These are phyloP conservation scores for Cyclotella atomus DNA, from an alignment of 108 stramenopile genomes.

Conservation along the genomic window DNA sequence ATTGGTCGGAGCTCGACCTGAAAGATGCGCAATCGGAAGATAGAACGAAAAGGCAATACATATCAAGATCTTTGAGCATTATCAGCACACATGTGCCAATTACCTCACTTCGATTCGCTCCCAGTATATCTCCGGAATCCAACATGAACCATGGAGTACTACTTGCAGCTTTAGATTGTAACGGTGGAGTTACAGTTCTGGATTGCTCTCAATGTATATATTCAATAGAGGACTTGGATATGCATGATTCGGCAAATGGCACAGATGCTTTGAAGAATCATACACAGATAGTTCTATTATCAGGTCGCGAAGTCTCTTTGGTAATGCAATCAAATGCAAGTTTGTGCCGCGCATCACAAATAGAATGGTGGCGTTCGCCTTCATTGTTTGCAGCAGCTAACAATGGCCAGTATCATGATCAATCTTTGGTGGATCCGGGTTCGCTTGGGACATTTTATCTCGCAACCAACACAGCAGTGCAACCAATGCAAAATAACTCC, in stretches of 20 bases:
- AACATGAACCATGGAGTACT: conserved; percentile 2
- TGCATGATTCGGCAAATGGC: not conserved
- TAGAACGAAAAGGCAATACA: conserved; percentile 1
- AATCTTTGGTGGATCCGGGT: conserved; percentile 10
- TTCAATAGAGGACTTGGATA: conserved; percentile 4
- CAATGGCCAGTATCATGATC: conserved; percentile 3
- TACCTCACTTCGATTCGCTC: conserved; percentile 41
- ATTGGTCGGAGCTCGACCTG: conserved; percentile 20
- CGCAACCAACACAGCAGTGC: conserved; percentile 22
- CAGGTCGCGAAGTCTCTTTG: conserved; percentile 16
- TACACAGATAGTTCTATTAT: conserved; percentile 5
- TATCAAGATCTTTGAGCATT: not conserved
- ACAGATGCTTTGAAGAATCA: not conserved
- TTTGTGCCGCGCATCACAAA: conserved; percentile 26
- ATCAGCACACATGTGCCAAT: conserved; percentile 22
- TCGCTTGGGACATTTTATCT: conserved; percentile 23
- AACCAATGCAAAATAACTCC: not conserved
- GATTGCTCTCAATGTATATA: conserved; percentile 63
- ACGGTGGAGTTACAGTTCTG: conserved; percentile 70
- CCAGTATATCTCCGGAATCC: conserved; percentile 1
- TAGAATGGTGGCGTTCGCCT: conserved; percentile 43
- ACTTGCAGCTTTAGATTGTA: conserved; percentile 74
- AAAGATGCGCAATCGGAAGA: not conserved
- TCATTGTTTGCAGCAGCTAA: not conserved
- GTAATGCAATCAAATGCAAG: conserved; percentile 19